Percentiles rank a stretch among this genome's conserved stretches.
Evolutionary conservation across 2,329 filamentous ascomycete genomes (phyloP).

Genomic region (Trichoderma asperellum): DNA sequence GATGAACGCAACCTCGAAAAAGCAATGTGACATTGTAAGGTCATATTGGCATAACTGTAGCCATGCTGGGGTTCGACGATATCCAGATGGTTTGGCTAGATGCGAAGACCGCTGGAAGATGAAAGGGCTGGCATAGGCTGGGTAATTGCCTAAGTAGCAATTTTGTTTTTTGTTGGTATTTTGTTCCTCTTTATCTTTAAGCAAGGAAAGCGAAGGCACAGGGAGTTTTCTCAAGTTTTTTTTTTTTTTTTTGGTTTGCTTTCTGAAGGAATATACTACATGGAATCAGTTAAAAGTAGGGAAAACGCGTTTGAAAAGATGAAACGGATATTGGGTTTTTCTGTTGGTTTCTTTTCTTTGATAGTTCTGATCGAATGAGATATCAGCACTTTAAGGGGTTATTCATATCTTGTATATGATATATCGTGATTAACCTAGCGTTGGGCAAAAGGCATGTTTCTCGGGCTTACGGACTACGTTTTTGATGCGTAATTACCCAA

Average conservation of each 20-base stretch:
- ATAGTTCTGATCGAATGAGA: background rate
- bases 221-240: background rate
- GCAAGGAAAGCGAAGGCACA: background rate
- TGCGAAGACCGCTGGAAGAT: conserved; percentile 43
- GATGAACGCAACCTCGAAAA: conserved; percentile 40
- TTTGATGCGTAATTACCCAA: background rate
- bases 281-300: background rate
- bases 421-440: background rate
- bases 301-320: background rate
- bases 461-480: background rate
- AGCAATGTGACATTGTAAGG: conserved; percentile 43
- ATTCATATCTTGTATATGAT: background rate
- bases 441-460: background rate
- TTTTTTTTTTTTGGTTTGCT: background rate
- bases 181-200: background rate
- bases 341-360: background rate
- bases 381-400: background rate
- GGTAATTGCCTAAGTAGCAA: background rate
- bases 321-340: background rate
- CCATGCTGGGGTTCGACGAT: conserved; percentile 44
- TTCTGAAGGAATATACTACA: background rate
- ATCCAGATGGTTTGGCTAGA: conserved; percentile 36
- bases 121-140: conserved; percentile 29
- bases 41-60: conserved; percentile 46
- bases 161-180: background rate